A percentile compares a stretch with the other conserved stretches of the same genome.
These are phyloP conservation scores for Aspergillus persii DNA, from an alignment of 2,329 filamentous ascomycete genomes.

Conservation along the genomic window DNA sequence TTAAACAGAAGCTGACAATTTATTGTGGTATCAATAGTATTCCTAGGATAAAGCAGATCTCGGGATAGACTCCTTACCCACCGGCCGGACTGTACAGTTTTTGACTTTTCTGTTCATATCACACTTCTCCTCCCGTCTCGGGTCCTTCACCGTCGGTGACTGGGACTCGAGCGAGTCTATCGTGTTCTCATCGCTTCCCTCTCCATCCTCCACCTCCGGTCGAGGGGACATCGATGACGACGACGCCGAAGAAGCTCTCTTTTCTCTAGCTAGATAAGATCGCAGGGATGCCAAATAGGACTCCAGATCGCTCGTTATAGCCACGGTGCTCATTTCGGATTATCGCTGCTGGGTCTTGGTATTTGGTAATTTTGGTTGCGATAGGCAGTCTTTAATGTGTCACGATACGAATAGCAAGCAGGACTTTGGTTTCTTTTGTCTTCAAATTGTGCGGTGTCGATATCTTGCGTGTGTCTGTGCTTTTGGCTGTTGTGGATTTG, in stretches of 20 bases:
- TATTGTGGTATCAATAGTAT: constrained; percentile 26
- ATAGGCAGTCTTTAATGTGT: constrained; percentile 1
- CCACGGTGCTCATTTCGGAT: constrained; percentile 27
- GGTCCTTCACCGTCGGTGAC: background rate
- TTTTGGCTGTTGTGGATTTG: background rate
- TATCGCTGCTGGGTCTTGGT: background rate
- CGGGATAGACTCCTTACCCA: background rate
- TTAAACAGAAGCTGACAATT: constrained; percentile 5
- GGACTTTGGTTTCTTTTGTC: too few relatives aligned
- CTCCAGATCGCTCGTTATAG: constrained; percentile 31
- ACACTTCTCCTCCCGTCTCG: background rate
- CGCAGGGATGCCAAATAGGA: constrained; percentile 31
- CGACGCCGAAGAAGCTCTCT: background rate
- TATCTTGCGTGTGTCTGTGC: too few relatives aligned
- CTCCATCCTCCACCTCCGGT: constrained; percentile 2
- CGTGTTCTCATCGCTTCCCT: background rate
- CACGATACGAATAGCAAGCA: background rate
- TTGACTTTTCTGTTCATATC: background rate
- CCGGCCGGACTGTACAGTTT: background rate
- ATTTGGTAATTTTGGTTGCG: background rate
- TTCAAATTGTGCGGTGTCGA: too few relatives aligned
- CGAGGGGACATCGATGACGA: background rate
- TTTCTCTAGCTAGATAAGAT: constrained; percentile 21
- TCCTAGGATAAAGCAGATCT: constrained; percentile 36
- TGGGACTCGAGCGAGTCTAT: background rate